Evolutionary conservation across 1,284 basidiomycete genomes (phyloP).

Genomic region (Leucoagaricus sp.): DNA sequence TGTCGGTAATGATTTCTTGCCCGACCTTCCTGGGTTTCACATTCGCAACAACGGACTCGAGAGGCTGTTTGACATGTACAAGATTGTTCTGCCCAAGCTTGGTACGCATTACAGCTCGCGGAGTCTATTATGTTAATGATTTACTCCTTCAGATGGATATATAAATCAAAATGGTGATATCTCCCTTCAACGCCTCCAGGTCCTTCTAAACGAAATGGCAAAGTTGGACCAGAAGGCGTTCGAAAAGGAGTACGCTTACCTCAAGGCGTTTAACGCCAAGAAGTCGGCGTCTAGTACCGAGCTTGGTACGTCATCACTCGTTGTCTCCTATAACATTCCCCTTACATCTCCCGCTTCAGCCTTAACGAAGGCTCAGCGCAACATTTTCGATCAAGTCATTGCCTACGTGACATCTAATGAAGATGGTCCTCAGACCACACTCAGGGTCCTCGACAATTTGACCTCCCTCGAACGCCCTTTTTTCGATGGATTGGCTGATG

Average conservation of each 20-base stretch:
- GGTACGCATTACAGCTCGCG: constrained; percentile 54
- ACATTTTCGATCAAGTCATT: constrained; percentile 77
- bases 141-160: constrained; percentile 72
- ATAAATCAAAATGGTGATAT: constrained; percentile 91
- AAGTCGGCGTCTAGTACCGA: constrained; percentile 57
- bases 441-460: constrained; percentile 79
- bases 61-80: constrained; percentile 94
- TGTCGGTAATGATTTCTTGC: constrained; percentile 96
- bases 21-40: constrained; percentile 94
- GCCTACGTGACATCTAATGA: constrained; percentile 67
- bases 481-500: constrained; percentile 73
- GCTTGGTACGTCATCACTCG: constrained; percentile 44
- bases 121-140: no score
- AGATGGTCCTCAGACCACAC: constrained; percentile 37
- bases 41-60: constrained; percentile 98
- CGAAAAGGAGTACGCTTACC: constrained; percentile 86
- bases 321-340: neutral
- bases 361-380: constrained; percentile 71
- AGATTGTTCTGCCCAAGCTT: constrained; percentile 84
- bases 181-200: constrained; percentile 78
- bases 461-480: constrained; percentile 79
- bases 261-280: constrained; percentile 90
- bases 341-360: constrained; percentile 40
- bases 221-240: constrained; percentile 89
- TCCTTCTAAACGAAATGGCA: constrained; percentile 87